Base-by-base conservation (phyloP, 768 basidiomycete species). In the Postia placenta region DNA sequence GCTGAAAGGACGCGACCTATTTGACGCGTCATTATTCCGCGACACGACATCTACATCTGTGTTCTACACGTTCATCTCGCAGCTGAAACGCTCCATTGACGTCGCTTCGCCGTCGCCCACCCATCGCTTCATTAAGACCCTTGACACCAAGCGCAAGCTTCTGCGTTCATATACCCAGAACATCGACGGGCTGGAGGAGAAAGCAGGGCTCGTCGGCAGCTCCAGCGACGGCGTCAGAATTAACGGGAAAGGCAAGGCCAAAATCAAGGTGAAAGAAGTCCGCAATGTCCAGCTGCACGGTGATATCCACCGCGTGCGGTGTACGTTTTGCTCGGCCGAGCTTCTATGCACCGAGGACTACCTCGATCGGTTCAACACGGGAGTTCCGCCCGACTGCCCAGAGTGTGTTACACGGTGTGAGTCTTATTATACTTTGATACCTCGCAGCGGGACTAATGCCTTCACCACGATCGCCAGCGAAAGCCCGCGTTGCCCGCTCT, bases 121-220 rank as follows among this genome's bases (percentile, higher is more conserved):
- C 1, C 96, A 99, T 64, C 75, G 73, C 45, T 96, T 99, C 65
- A 81, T 99, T 50, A 83, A 85, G 59, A 81, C 79, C 3, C 77
- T 98, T 1, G 88, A 96, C 55, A 65, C 76, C 14, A 92, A 90
- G 66, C 83, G 83, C 43, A 93, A 87, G 66, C 69, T 99, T 9
- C 63, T 95, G 22, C 80, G 96, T 50, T 88, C 85, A 11, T 99
- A 97, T 65, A 97, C 96, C 1, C 96, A 99, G 68, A 99, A 99
- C 64, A 94, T 99, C 39, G 96, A 99, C 67, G 95, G 92, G 11
- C 69, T 99, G 11, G 96, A 99, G 62, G 85, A 83, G 58, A 74
- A 75, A 47, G 80, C 80, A 0, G 94, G 94, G 1, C 73, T 99
- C 5, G 67, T 80, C 30, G 78, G 87, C 38, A 82, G 75, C 51